These are phyloP conservation scores for Lipomyces starkeyi DNA, from an alignment of 805 yeast species.

Conservation along the genomic window DNA sequence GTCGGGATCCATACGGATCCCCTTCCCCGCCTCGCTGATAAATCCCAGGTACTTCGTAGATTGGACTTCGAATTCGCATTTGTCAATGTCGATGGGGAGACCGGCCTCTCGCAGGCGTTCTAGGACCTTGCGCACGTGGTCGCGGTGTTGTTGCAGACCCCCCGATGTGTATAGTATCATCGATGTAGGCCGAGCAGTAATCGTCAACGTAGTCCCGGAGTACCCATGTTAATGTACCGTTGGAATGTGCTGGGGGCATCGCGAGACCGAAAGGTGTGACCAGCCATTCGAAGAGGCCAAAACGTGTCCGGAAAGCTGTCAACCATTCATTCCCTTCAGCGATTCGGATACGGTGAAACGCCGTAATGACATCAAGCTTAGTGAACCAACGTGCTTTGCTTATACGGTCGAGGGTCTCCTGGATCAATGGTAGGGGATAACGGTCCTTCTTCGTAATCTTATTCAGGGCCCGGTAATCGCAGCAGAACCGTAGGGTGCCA, in stretches of 20 bases:
- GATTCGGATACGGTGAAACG: conserved; percentile 11
- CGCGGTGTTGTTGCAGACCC: too few species aligned
- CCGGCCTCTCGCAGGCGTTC: background rate
- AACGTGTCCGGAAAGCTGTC: conserved; percentile 32
- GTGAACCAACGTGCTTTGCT: background rate
- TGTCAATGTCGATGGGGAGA: background rate
- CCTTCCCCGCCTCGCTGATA: conserved; percentile 3
- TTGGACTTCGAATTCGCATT: background rate
- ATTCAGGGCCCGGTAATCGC: conserved; percentile 15
- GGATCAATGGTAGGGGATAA: conserved; percentile 4
- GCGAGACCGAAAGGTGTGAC: conserved; percentile 38
- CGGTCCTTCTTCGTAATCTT: background rate
- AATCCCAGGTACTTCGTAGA: conserved; percentile 1
- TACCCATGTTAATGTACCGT: conserved; percentile 3
- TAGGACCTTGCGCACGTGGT: conserved; percentile 10
- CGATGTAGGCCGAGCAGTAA: background rate
- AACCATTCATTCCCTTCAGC: conserved; percentile 6
- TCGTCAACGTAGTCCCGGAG: conserved; percentile 1
- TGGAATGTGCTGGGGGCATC: conserved; percentile 37
- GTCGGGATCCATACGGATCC: conserved; percentile 15
- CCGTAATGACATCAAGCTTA: background rate
- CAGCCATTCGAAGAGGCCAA: conserved; percentile 32
- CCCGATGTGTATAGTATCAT: background rate
- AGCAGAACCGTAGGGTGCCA: conserved; percentile 10
- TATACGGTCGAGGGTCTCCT: background rate